Conservation (phyloP, 306 rosid genomes). For the Luffa acutangula region DNA sequence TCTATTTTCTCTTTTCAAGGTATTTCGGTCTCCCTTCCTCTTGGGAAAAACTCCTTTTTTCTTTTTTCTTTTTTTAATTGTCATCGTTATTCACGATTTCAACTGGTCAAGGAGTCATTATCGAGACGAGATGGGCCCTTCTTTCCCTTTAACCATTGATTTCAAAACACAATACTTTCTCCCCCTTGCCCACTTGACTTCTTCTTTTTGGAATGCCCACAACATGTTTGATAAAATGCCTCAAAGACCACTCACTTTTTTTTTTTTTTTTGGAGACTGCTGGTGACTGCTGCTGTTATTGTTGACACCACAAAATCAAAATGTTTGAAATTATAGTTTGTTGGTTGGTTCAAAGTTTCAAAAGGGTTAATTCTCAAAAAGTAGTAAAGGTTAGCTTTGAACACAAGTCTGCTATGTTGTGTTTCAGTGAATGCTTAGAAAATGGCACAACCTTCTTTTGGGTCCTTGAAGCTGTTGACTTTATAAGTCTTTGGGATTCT, state of each 20-base stretch:
- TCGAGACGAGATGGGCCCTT: background rate
- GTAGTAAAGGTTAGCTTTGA: background rate
- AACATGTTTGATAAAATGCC: background rate
- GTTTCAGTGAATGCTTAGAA: background rate
- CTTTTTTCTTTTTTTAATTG: background rate
- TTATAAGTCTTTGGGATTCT: background rate
- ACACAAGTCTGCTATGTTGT: background rate
- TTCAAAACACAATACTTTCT: background rate
- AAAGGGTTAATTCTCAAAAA: background rate
- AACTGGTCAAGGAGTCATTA: background rate
- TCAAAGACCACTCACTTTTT: background rate
- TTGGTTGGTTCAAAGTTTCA: background rate
- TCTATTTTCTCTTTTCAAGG: conserved; percentile 9
- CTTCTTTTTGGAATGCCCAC: background rate
- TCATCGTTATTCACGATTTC: background rate
- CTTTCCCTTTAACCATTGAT: background rate
- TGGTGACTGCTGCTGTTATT: background rate
- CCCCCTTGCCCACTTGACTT: background rate
- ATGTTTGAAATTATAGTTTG: background rate
- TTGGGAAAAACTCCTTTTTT: background rate
- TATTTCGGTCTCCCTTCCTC: conserved; percentile 3
- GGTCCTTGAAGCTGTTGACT: background rate
- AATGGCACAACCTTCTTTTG: background rate
- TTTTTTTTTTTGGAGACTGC: background rate
- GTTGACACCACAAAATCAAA: background rate